These are phyloP conservation scores for Phialophora verrucosa DNA, from an alignment of 2,329 filamentous ascomycete genomes.

Conservation along the genomic window DNA sequence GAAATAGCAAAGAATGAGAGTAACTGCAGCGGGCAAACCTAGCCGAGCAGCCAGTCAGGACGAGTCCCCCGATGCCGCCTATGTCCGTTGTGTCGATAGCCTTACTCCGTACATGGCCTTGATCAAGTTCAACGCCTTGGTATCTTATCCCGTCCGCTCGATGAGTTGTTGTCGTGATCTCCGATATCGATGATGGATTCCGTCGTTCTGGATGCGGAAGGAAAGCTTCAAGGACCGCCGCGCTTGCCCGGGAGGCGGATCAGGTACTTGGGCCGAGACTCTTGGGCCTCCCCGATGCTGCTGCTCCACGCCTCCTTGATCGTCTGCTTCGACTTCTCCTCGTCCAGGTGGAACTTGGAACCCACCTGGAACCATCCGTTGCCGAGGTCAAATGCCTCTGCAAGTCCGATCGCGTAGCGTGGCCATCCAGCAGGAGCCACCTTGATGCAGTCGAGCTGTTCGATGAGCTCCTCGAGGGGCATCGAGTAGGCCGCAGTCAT, in stretches of 20 bases:
- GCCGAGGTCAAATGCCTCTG: conserved; percentile 60
- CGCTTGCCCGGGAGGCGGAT: conserved; percentile 30
- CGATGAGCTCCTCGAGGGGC: conserved; percentile 64
- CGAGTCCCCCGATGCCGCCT: conserved; percentile 1
- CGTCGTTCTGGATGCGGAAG: background rate
- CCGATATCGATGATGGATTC: background rate
- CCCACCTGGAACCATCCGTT: conserved; percentile 67
- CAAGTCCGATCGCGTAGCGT: conserved; percentile 58
- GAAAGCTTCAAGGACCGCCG: background rate
- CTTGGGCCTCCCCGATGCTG: conserved; percentile 33
- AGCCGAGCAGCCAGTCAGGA: conserved; percentile 19
- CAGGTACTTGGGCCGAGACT: conserved; percentile 33
- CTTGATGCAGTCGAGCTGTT: conserved; percentile 64
- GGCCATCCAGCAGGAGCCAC: conserved; percentile 25
- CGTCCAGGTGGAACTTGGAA: conserved; percentile 57
- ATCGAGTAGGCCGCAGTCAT: conserved; percentile 55
- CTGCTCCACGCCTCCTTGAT: conserved; percentile 67
- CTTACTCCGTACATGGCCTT: background rate
- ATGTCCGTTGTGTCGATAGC: conserved; percentile 10
- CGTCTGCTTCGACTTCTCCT: conserved; percentile 56
- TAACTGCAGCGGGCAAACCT: conserved; percentile 7
- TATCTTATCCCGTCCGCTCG: background rate
- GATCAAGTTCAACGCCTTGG: background rate
- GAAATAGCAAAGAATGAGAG: conserved; percentile 12
- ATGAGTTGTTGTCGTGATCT: background rate